Evolutionary conservation across 805 yeast genomes (phyloP), one percentile per base, ranked within the genome.

Genomic region (Kregervanrija pseudodelftensis): DNA sequence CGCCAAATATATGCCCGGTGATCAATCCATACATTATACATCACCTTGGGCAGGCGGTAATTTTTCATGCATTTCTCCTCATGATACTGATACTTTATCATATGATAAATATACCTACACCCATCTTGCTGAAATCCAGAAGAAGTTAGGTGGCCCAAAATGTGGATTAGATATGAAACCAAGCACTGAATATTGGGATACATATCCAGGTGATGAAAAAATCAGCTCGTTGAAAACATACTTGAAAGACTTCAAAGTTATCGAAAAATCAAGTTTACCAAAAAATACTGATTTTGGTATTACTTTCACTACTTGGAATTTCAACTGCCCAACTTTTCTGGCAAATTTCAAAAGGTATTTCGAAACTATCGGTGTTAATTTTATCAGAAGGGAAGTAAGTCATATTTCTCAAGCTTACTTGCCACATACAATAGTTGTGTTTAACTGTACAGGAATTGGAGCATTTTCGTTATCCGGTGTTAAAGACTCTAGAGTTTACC

Each of bases 21-120:
- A 86, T 56, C 82, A 78, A 51, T 79, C 88, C 4, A 76, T 76
- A 46, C 69, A 76, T 41, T 86, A 82, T 60, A 80, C 95, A 1
- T 82, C 90, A 0, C 95, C 95, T 0, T 82, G 83, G 76, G 95
- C 95, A 0, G 83, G 83, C 22, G 82, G 79, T 8, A 77, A 78
- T 56, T 77, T 77, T 55, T 72, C 80, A 3, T 68, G 76, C 49
- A 80, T 82, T 39, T 73, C 85, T 0, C 84, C 80, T 2, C 70
- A 73, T 47, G 85, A 80, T 51, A 60, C 60, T 2, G 68, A 64
- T n/a, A 68, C 76, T 0, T 53, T 80, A 42, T 58, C 57, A 4
- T 79, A 67, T 52, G 90, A 82, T 56, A 72, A 71, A 55, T 68
- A 65, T 53, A 80, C 88, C 2, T 84, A 79, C 57, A 56, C 66